Evolutionary conservation across 805 yeast genomes (phyloP).

Genomic region (Teunomyces stri): DNA sequence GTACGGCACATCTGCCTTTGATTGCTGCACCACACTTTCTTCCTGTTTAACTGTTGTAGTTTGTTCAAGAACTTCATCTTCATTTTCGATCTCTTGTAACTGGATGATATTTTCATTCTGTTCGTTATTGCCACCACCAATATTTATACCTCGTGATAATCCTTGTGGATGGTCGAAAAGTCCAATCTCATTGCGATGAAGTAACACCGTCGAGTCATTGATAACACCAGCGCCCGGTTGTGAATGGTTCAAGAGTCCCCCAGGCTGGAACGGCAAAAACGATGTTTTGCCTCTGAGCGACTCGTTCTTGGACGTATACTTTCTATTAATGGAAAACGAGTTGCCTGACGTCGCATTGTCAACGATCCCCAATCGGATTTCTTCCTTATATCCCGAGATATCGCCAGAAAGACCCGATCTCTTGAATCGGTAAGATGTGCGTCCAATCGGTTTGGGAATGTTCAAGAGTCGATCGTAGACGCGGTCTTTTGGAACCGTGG

Average conservation of each 20-base stretch:
- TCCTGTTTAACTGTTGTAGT: background rate
- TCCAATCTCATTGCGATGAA: constrained; percentile 71
- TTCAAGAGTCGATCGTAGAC: constrained; percentile 50
- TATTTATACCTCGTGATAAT: constrained; percentile 63
- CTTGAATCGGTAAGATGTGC: constrained; percentile 65
- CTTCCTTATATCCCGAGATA: constrained; percentile 63
- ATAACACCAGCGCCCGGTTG: constrained; percentile 11
- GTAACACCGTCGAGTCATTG: constrained; percentile 33
- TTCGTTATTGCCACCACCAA: constrained; percentile 13
- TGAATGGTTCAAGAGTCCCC: constrained; percentile 50
- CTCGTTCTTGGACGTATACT: constrained; percentile 59
- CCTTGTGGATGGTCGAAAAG: constrained; percentile 84
- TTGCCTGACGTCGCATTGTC: constrained; percentile 62
- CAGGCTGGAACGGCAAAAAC: constrained; percentile 89
- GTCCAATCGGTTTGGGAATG: constrained; percentile 58
- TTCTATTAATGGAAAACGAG: constrained; percentile 71
- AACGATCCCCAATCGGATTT: constrained; percentile 36
- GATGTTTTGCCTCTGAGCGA: constrained; percentile 67
- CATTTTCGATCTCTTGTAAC: constrained; percentile 11
- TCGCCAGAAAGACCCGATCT: constrained; percentile 75
- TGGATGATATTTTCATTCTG: constrained; percentile 8
- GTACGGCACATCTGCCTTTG: constrained; percentile 16
- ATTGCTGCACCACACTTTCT: background rate
- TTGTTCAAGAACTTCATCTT: constrained; percentile 4
- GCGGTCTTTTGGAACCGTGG: constrained; percentile 35